Evolutionary conservation across 2,329 filamentous ascomycete genomes (phyloP).

Genomic region (Colletotrichum sp.): DNA sequence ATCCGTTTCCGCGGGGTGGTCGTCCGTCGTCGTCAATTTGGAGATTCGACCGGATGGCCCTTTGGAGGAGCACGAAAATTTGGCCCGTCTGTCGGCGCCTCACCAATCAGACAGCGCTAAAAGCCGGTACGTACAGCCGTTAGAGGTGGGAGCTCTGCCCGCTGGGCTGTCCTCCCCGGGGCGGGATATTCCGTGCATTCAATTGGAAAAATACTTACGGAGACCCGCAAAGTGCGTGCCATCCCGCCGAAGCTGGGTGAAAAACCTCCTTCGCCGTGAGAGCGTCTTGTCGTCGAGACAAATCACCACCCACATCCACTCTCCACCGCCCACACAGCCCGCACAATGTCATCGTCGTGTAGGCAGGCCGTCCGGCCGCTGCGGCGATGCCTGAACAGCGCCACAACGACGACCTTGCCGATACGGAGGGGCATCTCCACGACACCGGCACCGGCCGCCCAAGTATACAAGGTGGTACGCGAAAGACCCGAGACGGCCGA

Average conservation of each 20-base stretch:
- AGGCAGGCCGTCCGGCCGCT: conserved; percentile 64
- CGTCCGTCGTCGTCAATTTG: neutral
- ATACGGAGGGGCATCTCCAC: conserved; percentile 33
- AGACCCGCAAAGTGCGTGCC: conserved; percentile 11
- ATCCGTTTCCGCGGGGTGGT: neutral
- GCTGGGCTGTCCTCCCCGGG: neutral
- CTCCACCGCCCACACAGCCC: neutral
- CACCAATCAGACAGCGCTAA: conserved; percentile 13
- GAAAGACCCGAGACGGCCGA: conserved; percentile 25
- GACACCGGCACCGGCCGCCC: conserved; percentile 34
- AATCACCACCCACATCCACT: neutral
- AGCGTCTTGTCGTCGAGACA: neutral
- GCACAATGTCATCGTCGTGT: conserved; percentile 59
- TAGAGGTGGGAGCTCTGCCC: neutral
- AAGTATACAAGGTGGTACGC: conserved; percentile 26
- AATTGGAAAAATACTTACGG: conserved; percentile 21
- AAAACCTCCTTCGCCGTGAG: neutral
- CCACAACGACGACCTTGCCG: conserved; percentile 30
- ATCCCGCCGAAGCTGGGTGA: conserved; percentile 8
- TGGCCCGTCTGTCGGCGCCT: conserved; percentile 14
- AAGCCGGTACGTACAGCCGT: neutral
- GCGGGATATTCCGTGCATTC: conserved; percentile 19
- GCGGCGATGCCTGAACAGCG: conserved; percentile 56
- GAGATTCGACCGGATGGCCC: neutral
- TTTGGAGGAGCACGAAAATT: conserved; percentile 20